phyloP scores from a whole-genome alignment of 2,329 filamentous ascomycete genomes.

The Penicillium sp. region DNA sequence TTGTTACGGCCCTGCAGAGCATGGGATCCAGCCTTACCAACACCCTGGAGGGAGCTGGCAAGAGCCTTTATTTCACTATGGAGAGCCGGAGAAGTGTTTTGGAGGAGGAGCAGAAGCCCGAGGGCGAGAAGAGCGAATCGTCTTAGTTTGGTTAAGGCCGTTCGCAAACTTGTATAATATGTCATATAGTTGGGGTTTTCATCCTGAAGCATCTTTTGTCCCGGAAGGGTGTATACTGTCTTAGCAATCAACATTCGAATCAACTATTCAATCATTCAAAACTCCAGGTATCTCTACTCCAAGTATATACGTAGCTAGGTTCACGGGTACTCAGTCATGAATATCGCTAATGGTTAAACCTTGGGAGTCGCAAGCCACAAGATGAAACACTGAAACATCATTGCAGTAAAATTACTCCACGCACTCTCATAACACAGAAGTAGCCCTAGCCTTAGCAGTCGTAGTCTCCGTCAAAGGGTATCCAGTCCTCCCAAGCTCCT shows the following conservation, averaged over 20 bases:
- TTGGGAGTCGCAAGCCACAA: too few relatives aligned
- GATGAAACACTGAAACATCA: too few relatives aligned
- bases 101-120: slow-evolving; percentile 64
- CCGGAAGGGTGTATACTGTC: slow-evolving; percentile 24
- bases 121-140: slow-evolving; percentile 36
- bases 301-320: background rate
- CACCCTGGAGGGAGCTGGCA: slow-evolving; percentile 75
- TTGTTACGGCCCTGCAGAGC: slow-evolving; percentile 77
- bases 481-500: too few relatives aligned
- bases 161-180: slow-evolving; percentile 37
- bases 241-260: slow-evolving; percentile 13
- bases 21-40: slow-evolving; percentile 74
- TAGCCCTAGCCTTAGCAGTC: too few relatives aligned
- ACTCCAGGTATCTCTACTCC: background rate
- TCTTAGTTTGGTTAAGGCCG: slow-evolving; percentile 20
- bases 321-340: too few relatives aligned
- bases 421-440: too few relatives aligned
- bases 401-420: too few relatives aligned
- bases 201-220: slow-evolving; percentile 19
- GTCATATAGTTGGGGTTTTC: slow-evolving; percentile 23
- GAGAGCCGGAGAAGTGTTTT: slow-evolving; percentile 78
- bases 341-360: background rate
- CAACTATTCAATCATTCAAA: background rate
- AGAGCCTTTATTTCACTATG: slow-evolving; percentile 82
- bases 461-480: too few relatives aligned